These are phyloP conservation scores for Ceratocystis lukuohia DNA, from an alignment of 2,329 filamentous ascomycete species.

Conservation along the genomic window DNA sequence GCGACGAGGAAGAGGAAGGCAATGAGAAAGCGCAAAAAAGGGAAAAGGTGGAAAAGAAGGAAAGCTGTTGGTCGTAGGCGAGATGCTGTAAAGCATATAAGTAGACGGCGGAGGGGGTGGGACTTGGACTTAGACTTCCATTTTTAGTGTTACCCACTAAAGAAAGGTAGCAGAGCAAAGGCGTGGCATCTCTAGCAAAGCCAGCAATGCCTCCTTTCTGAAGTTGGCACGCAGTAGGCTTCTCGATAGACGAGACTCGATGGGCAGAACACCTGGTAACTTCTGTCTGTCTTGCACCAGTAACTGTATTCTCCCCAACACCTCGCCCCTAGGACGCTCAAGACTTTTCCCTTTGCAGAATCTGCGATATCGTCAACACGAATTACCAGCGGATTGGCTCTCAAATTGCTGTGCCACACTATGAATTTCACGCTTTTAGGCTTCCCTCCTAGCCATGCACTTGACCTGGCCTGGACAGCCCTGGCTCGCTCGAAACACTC, in stretches of 20 bases:
- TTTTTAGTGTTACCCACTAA: neutral
- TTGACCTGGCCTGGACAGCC: neutral
- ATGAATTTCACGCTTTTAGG: neutral
- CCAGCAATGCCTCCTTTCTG: slow-evolving; percentile 2
- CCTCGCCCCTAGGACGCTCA: no score
- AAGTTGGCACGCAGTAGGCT: neutral
- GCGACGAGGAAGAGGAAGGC: neutral
- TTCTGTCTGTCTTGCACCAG: no score
- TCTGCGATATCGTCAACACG: no score
- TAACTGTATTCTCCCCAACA: no score
- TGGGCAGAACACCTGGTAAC: no score
- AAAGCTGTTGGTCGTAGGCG: neutral
- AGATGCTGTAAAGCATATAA: slow-evolving; percentile 1
- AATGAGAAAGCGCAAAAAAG: neutral
- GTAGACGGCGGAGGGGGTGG: neutral
- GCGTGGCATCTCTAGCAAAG: neutral
- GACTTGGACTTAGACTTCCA: neutral
- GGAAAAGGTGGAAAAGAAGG: neutral
- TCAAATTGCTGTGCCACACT: neutral
- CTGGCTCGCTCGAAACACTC: slow-evolving; percentile 4
- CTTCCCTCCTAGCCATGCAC: neutral
- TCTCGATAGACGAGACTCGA: no score
- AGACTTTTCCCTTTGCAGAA: no score
- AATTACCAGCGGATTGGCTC: neutral
- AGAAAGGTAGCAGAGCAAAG: neutral